These are phyloP conservation scores for Phialophora macrospora DNA, from an alignment of 2,329 filamentous ascomycete genomes.

Conservation along the genomic window DNA sequence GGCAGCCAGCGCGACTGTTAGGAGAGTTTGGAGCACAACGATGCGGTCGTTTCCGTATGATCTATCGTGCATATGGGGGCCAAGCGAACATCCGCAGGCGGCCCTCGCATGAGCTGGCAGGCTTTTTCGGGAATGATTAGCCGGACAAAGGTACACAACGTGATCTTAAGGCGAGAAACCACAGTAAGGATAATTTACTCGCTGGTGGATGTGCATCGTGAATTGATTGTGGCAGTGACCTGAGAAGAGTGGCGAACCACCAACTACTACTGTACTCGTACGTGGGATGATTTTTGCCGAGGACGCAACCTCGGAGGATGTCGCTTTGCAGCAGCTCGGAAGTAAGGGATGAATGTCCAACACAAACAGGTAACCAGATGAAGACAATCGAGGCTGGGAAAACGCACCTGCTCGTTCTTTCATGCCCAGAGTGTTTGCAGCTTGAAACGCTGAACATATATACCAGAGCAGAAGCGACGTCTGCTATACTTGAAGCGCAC, in stretches of 20 bases:
- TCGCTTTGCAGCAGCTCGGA: background rate
- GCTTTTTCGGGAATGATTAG: conserved; percentile 9
- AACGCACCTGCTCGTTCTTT: background rate
- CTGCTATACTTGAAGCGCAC: conserved; percentile 9
- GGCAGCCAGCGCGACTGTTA: conserved; percentile 15
- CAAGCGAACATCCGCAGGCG: background rate
- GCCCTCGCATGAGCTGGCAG: conserved; percentile 15
- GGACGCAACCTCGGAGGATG: background rate
- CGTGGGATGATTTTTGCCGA: background rate
- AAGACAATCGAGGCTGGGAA: background rate
- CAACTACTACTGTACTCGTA: background rate
- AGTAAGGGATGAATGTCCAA: conserved; percentile 7
- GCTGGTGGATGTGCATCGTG: background rate
- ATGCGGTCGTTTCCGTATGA: background rate
- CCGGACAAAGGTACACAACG: conserved; percentile 2
- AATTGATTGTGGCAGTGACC: conserved; percentile 19
- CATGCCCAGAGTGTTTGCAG: background rate
- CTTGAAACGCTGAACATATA: conserved; percentile 17
- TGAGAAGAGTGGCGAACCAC: conserved; percentile 15
- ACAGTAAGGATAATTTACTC: conserved; percentile 11
- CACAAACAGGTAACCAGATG: background rate
- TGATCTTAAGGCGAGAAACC: background rate
- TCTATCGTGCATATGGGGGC: conserved; percentile 5
- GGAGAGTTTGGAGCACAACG: conserved; percentile 11
- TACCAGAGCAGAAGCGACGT: conserved; percentile 18